A percentile compares a stretch with the other conserved stretches of the same genome.
Conservation (phyloP, 2,329 filamentous ascomycete species). For the Trichoderma breve region DNA sequence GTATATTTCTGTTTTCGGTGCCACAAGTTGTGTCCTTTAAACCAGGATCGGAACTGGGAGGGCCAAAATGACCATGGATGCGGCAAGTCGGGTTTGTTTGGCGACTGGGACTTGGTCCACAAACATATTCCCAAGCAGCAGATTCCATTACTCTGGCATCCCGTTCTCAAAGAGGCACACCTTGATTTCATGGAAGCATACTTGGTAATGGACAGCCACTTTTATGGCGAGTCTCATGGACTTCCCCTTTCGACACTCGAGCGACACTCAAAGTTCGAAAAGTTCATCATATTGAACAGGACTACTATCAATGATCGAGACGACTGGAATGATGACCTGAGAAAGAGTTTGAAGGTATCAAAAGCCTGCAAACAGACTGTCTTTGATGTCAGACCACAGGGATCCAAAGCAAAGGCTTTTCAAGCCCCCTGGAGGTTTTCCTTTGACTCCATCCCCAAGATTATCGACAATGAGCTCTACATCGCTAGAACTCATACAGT, state of each 20-base stretch:
- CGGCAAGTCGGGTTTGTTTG: neutral
- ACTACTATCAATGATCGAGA: neutral
- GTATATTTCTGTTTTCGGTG: neutral
- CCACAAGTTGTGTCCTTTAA: neutral
- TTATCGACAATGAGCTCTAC: conserved; percentile 2
- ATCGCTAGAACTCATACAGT: neutral
- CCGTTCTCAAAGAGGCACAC: neutral
- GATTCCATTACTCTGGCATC: neutral
- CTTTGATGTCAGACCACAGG: neutral
- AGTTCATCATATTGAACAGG: neutral
- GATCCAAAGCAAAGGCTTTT: neutral
- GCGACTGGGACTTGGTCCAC: neutral
- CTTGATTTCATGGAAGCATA: neutral
- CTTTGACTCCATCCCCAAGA: neutral
- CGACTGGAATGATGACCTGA: neutral
- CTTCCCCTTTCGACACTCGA: neutral
- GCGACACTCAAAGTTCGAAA: neutral
- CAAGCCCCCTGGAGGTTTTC: neutral
- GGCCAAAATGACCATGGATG: neutral
- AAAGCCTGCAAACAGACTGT: neutral
- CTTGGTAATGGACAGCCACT: neutral
- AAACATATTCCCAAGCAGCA: neutral
- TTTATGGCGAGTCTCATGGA: neutral
- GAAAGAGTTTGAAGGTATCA: neutral
- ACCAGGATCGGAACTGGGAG: neutral